Conservation (phyloP, 2,329 filamentous ascomycete genomes). For the Neurospora sp. region DNA sequence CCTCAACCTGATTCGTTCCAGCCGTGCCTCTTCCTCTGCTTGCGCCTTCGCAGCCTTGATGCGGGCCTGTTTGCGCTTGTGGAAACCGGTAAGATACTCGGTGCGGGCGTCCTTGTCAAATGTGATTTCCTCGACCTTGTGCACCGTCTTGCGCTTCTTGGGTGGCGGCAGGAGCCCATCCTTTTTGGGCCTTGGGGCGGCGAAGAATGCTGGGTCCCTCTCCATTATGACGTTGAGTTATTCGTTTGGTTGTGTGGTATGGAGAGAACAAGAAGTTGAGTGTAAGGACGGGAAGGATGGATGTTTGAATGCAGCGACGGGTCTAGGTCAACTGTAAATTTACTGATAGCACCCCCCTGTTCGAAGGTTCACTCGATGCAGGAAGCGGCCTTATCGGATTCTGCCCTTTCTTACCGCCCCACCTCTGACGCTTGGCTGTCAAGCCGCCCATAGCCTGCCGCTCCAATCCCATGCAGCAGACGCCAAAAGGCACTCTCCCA, state of each 20-base stretch:
- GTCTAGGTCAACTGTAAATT: constrained; percentile 9
- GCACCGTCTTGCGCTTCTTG: constrained; percentile 57
- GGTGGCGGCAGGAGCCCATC: constrained; percentile 44
- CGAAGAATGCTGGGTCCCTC: constrained; percentile 33
- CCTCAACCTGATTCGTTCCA: constrained; percentile 65
- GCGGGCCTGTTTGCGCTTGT: constrained; percentile 85
- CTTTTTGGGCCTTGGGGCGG: constrained; percentile 50
- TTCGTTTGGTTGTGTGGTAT: background rate
- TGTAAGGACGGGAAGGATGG: background rate
- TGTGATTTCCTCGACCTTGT: constrained; percentile 64
- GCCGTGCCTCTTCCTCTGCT: constrained; percentile 64
- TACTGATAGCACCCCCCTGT: constrained; percentile 5
- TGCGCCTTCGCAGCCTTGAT: constrained; percentile 78
- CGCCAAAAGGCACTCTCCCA: background rate
- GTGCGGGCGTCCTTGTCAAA: constrained; percentile 74
- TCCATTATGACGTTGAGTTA: constrained; percentile 6
- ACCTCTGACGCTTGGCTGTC: background rate
- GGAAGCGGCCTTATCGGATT: constrained; percentile 11
- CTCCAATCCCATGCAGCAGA: background rate
- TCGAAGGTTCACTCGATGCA: background rate
- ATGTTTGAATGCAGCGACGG: background rate
- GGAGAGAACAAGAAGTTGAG: background rate
- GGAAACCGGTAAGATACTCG: constrained; percentile 91
- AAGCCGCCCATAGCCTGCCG: background rate
- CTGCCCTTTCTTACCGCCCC: constrained; percentile 14